Conservation (phyloP, 306 rosid species). For the Vicia villosa region DNA sequence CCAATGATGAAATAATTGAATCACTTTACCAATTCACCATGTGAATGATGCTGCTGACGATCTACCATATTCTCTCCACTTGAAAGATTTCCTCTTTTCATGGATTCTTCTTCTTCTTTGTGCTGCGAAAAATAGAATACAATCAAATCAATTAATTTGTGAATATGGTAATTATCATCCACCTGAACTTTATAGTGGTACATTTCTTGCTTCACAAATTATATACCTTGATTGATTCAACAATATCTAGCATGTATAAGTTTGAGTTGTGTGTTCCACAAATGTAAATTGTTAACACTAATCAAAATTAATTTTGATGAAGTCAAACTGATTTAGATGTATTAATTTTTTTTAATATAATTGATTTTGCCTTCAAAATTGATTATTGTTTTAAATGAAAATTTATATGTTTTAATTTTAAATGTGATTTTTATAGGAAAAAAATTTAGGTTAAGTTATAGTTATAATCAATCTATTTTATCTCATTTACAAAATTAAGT, state of each 20-base stretch:
- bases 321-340: no score
- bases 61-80: constrained; percentile 36
- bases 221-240: neutral
- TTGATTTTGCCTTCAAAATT: no score
- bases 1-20: constrained; percentile 50
- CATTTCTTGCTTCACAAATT: neutral
- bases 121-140: constrained; percentile 40
- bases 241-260: neutral
- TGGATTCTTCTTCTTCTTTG: constrained; percentile 51
- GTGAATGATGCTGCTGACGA: constrained; percentile 37
- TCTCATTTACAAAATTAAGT: no score
- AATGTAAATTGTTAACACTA: neutral
- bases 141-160: neutral
- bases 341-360: no score
- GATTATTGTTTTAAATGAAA: no score
- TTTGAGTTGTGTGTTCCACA: neutral
- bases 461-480: no score
- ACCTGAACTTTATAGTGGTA: neutral
- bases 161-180: neutral
- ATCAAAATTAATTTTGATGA: no score
- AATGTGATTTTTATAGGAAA: no score
- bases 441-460: no score
- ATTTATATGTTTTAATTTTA: no score
- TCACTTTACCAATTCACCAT: constrained; percentile 33
- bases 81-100: constrained; percentile 38